Evolutionary conservation across 768 basidiomycete genomes (phyloP).

Genomic region (Megacollybia marginata): DNA sequence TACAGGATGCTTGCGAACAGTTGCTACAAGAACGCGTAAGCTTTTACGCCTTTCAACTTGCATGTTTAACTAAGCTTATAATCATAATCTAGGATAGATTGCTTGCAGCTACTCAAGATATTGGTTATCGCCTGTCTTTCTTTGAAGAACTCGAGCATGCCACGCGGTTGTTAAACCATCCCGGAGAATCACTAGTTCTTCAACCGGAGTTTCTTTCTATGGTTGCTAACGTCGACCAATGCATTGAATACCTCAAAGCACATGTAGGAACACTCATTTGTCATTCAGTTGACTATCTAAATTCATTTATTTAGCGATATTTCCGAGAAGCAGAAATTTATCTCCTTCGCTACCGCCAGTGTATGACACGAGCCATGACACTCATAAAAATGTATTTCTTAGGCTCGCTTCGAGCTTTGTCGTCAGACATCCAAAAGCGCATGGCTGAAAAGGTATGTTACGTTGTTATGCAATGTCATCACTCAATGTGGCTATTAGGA

Average conservation of each 20-base stretch:
- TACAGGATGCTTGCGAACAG: slow-evolving; percentile 88
- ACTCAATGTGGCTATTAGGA: slow-evolving; percentile 34
- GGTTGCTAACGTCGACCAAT: slow-evolving; percentile 93
- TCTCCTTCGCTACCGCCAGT: slow-evolving; percentile 95
- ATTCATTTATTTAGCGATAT: slow-evolving; percentile 51
- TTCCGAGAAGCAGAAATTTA: slow-evolving; percentile 92
- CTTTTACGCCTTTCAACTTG: slow-evolving; percentile 3
- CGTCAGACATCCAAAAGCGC: slow-evolving; percentile 69
- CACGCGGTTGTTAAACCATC: slow-evolving; percentile 89
- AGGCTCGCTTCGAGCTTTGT: slow-evolving; percentile 70
- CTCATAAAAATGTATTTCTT: slow-evolving; percentile 97
- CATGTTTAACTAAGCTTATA: slow-evolving; percentile 1
- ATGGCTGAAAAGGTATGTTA: slow-evolving; percentile 61
- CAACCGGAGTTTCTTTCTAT: slow-evolving; percentile 90
- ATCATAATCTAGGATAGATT: slow-evolving; percentile 54
- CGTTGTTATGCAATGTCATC: background rate
- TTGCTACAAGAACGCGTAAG: slow-evolving; percentile 84
- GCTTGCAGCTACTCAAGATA: slow-evolving; percentile 74
- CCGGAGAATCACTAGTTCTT: slow-evolving; percentile 86
- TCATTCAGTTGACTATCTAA: background rate
- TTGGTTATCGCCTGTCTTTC: slow-evolving; percentile 77
- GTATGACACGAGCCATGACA: slow-evolving; percentile 97
- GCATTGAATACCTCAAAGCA: slow-evolving; percentile 80
- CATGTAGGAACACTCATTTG: slow-evolving; percentile 51
- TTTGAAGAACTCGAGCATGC: slow-evolving; percentile 93